Conservation (phyloP, 805 yeast genomes). For the Candida caryicola region DNA sequence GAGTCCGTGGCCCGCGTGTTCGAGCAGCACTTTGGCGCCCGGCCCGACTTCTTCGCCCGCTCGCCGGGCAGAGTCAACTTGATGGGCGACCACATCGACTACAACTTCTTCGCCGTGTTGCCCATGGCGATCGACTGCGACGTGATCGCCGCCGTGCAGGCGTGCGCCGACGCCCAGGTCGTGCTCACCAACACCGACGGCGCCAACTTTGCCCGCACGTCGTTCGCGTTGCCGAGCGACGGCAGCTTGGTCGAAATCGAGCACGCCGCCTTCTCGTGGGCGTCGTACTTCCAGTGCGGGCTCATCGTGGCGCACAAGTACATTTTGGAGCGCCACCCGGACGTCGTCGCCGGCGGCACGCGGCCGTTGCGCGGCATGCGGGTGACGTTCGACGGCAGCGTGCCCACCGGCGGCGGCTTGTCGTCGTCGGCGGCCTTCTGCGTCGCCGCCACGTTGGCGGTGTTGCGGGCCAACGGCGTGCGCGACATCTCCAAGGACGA, state of each 20-base stretch:
- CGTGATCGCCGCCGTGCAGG: constrained; percentile 51
- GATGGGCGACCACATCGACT: constrained; percentile 75
- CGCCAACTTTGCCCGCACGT: constrained; percentile 30
- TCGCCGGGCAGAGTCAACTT: constrained; percentile 77
- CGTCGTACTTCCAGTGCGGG: constrained; percentile 68
- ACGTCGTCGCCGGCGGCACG: constrained; percentile 16
- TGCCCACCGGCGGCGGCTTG: constrained; percentile 72
- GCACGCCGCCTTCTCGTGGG: constrained; percentile 53
- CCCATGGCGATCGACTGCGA: constrained; percentile 73
- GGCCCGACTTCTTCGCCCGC: constrained; percentile 50
- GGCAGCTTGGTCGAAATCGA: constrained; percentile 47
- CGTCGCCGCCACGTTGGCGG: constrained; percentile 59
- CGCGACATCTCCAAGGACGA: constrained; percentile 44
- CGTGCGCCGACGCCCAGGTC: constrained; percentile 16
- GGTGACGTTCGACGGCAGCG: constrained; percentile 57
- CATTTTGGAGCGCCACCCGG: constrained; percentile 33
- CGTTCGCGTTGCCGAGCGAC: constrained; percentile 38
- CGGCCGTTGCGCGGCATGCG: constrained; percentile 45
- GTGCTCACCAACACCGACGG: constrained; percentile 31
- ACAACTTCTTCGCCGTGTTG: constrained; percentile 60
- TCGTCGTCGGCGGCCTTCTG: constrained; percentile 73
- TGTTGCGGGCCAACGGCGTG: constrained; percentile 52
- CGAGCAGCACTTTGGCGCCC: constrained; percentile 18
- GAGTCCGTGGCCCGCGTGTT: constrained; percentile 22
- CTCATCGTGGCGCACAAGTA: constrained; percentile 55